Percentiles rank a stretch among this genome's conserved stretches.
phyloP scores from a whole-genome alignment of 2,329 filamentous ascomycete genomes.

The Venturia asperata region DNA sequence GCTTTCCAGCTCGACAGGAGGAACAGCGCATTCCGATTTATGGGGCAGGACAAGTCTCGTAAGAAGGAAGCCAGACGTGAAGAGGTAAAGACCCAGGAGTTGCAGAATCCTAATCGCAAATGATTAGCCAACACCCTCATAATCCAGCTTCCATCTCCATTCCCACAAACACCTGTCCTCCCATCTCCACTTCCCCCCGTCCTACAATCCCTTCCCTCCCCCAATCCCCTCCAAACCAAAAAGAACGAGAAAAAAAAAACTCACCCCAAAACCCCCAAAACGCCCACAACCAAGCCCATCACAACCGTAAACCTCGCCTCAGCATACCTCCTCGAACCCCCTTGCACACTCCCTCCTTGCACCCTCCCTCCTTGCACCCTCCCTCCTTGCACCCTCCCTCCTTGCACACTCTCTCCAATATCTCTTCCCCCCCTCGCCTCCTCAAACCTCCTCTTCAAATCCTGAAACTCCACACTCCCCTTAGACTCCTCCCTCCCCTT shows the following conservation, averaged over 20 bases:
- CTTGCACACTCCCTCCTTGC: too few species aligned
- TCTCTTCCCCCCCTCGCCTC: too few species aligned
- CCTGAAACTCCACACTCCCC: too few species aligned
- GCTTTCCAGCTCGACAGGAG: conserved; percentile 43
- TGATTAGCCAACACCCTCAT: not conserved
- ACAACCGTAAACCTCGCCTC: conserved; percentile 47
- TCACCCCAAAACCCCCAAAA: conserved; percentile 63
- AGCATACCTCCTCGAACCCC: conserved; percentile 29
- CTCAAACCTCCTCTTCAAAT: not conserved
- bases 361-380: not conserved
- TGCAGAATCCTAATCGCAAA: conserved; percentile 55
- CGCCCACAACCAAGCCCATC: conserved; percentile 50
- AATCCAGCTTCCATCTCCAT: not conserved
- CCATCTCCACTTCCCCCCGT: not conserved
- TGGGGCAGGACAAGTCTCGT: conserved; percentile 76
- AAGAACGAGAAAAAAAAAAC: too few species aligned
- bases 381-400: too few species aligned
- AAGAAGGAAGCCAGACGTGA: conserved; percentile 89
- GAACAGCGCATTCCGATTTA: conserved; percentile 66
- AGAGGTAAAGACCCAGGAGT: conserved; percentile 75
- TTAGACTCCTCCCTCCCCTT: too few species aligned
- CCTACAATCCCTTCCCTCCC: not conserved
- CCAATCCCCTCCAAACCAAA: not conserved
- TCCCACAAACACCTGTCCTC: not conserved
- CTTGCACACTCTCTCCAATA: too few species aligned